Conservation (phyloP, 176 grass and related monocot genomes). For the Eremochloa ophiuroides region DNA sequence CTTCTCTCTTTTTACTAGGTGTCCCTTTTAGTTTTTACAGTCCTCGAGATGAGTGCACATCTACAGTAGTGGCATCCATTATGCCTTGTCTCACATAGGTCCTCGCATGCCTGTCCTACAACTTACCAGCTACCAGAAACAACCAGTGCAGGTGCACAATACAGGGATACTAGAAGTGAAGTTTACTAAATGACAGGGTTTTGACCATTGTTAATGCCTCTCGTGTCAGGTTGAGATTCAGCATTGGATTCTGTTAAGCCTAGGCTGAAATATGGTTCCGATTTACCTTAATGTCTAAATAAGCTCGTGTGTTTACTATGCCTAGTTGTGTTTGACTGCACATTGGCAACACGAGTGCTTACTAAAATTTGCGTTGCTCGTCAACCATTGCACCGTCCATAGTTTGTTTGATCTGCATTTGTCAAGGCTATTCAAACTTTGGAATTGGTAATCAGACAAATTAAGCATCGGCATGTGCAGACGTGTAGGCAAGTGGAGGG, state of each 20-base stretch:
- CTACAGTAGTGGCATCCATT: constrained; percentile 7
- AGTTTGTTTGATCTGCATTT: constrained; percentile 22
- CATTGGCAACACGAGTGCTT: not conserved
- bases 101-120: constrained; percentile 12
- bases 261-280: not conserved
- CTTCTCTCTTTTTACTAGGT: not conserved
- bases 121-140: constrained; percentile 15
- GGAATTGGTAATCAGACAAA: constrained; percentile 8
- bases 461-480: not conserved
- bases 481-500: constrained; percentile 9
- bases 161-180: not conserved
- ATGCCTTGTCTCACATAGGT: not conserved
- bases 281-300: not conserved
- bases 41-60: constrained; percentile 23
- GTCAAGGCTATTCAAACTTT: constrained; percentile 20
- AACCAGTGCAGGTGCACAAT: constrained; percentile 7
- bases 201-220: not conserved
- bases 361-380: not conserved
- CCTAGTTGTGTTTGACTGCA: constrained; percentile 13
- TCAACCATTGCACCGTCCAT: constrained; percentile 6
- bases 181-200: not conserved
- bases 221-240: constrained; percentile 10
- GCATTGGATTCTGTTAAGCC: not conserved
- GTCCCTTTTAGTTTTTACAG: not conserved
- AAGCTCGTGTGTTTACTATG: constrained; percentile 6